Conservation (phyloP, 371 early-diverging fungal species). For the Polyrhizophydium stewartii region DNA sequence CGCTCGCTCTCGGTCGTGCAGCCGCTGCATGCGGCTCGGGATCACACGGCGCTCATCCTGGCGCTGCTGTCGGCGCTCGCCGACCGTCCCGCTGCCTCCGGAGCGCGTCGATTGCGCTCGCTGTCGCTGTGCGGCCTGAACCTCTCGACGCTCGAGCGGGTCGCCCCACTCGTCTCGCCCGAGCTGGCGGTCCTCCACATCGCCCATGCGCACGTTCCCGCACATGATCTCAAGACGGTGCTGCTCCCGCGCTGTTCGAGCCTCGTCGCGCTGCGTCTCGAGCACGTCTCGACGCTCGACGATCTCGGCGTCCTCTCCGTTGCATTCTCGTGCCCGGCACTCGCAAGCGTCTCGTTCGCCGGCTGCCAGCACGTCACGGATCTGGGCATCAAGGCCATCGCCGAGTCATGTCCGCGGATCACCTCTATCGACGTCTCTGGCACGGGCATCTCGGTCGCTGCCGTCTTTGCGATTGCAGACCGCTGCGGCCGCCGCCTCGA, state of each 20-base stretch:
- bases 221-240: not conserved
- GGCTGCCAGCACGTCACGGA: not conserved
- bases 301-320: not conserved
- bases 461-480: not conserved
- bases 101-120: too few species aligned
- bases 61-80: too few species aligned
- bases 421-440: not conserved
- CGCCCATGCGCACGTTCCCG: too few species aligned
- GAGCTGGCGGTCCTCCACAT: too few species aligned
- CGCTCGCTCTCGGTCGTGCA: too few species aligned
- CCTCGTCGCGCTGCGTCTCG: not conserved
- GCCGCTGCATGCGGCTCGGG: too few species aligned
- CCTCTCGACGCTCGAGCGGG: too few species aligned
- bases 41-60: too few species aligned
- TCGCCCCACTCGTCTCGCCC: too few species aligned
- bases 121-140: too few species aligned
- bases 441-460: not conserved
- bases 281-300: not conserved
- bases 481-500: not conserved
- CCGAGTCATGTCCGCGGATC: not conserved
- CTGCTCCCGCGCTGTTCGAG: not conserved
- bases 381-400: constrained; percentile 2
- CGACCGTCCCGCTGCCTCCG: too few species aligned
- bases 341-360: not conserved
- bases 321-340: not conserved